Evolutionary conservation across 129 eudicot species (phyloP), one percentile per base, ranked within the genome.

Genomic region (Tagetes patula): DNA sequence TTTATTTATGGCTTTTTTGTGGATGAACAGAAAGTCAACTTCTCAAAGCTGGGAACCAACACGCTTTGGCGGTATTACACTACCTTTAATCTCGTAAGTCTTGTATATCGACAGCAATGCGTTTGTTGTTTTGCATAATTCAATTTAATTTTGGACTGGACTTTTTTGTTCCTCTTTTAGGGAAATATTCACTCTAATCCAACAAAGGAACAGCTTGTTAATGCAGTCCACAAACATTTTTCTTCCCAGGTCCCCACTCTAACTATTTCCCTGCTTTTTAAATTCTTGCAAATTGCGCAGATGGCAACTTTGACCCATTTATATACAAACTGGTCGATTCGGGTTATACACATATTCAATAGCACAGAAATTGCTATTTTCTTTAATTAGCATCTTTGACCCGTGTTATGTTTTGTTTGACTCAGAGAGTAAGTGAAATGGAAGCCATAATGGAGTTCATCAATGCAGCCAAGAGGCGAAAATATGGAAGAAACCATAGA

Each of bases 21-120:
- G 47, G 8, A 40, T 49, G 67, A 71, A 52, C 87, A 93, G 96
- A 86, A 86, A 72, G 92, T 90, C 72, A 90, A 89, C 83, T 66
- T 93, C 82, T 83, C 89, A 37, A 93, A 84, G 82, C 90, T 93
- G 1, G 96, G 98, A 69, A 87, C 86, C 59, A 79, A 78, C 81
- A 86, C 98, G 13, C 77, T 93, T 60, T 86, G 95, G 92, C 89
- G 96, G 86, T 93, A 93, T 67, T 86, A 87, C 79, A 88, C 86
- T 47, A 78, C 77, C 79, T 93, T 85, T 82, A 86, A 90, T 68
- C 92, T 93, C 31, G 98, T 93, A 52, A 37, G 96, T 83, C 13
- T 61, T 58, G 1, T n/a, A 49, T 13, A 31, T 52, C 3, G 30
- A 59, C 27, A 59, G 7, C 6, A 13, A 46, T 2, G 8, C 14